Percentiles rank a stretch among this genome's conserved stretches.
Conservation (phyloP, 148 eudicot species). For the Fagopyrum esculentum region DNA sequence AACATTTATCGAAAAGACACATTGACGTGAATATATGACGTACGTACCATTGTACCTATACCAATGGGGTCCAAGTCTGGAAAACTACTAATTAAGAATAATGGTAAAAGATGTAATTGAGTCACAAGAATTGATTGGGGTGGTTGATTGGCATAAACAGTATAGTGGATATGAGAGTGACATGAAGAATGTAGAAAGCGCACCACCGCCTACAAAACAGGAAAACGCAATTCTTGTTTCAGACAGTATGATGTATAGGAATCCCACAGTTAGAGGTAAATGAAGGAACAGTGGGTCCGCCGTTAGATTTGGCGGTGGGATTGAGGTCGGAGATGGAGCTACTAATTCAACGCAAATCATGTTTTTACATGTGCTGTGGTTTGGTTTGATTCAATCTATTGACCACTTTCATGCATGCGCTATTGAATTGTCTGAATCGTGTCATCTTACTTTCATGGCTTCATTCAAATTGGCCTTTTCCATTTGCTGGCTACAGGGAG, state of each 20-base stretch:
- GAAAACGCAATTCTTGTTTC: background rate
- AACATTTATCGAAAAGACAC: background rate
- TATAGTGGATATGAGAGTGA: background rate
- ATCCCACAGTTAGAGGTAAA: background rate
- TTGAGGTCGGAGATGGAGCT: background rate
- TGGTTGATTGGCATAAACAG: background rate
- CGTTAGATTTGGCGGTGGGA: slow-evolving; percentile 2
- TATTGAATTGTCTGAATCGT: background rate
- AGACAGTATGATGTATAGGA: background rate
- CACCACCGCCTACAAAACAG: background rate
- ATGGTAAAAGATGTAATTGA: background rate
- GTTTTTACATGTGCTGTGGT: background rate
- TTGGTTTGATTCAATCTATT: background rate
- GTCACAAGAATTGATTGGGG: background rate
- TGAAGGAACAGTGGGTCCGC: background rate
- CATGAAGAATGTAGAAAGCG: background rate
- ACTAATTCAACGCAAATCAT: background rate
- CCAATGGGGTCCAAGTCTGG: background rate
- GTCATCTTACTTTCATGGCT: background rate
- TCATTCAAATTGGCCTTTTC: background rate
- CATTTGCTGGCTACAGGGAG: background rate
- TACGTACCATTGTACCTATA: background rate
- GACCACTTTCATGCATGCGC: background rate
- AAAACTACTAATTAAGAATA: background rate
- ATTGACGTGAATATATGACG: background rate